Base-by-base conservation (phyloP, 2,329 filamentous ascomycete species). In the Colletotrichum nymphaeae region DNA sequence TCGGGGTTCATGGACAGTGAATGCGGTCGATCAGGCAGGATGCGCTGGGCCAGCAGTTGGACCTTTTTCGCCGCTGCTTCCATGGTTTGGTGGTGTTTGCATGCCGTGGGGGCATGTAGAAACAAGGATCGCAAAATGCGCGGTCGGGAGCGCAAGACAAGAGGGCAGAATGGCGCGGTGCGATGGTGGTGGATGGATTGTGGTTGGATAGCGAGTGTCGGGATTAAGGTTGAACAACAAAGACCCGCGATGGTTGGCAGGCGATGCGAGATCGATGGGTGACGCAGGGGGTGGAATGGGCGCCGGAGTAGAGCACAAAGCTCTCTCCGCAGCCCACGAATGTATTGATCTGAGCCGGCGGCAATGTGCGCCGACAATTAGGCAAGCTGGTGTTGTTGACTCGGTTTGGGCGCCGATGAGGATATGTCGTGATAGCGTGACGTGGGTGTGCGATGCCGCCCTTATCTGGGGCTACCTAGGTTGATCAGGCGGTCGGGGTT, bases 61-160 rank as follows among this genome's bases (percentile, higher is more conserved):
- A 89, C 86, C 83, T 84, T 86, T 83, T 89, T 88, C 81, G 86
- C 86, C 85, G 87, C 87, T 85, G 85, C 87, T 86, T 90, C 88
- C 88, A 90, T 90, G 82, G 83, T 87, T 84, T 80, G 78, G 78
- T 78, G 80, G 79, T 73, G 67, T 70, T 75, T 60, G 75, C 75
- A 76, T 76, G 71, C 75, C 75, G 70, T 67, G 71, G 63, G 63
- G 71, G 71, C 67, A 73, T 73, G 71, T 53, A 72, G 63, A 56
- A 30, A 52, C 49, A 58, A 37, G 30, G 35, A 28, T 72, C 71
- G 71, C 71, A 64, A 46, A 28, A 59, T 63, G 62, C 62, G 67
- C 68, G 67, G 46, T 63, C 37, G 37, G 19, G 35, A 53, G 63
- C 67, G 71, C 67, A 49, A 57, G 46, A 58, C 37, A 42, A 53